Base-by-base conservation (phyloP, 2,329 filamentous ascomycete species). In the Monilinia aucupariae region DNA sequence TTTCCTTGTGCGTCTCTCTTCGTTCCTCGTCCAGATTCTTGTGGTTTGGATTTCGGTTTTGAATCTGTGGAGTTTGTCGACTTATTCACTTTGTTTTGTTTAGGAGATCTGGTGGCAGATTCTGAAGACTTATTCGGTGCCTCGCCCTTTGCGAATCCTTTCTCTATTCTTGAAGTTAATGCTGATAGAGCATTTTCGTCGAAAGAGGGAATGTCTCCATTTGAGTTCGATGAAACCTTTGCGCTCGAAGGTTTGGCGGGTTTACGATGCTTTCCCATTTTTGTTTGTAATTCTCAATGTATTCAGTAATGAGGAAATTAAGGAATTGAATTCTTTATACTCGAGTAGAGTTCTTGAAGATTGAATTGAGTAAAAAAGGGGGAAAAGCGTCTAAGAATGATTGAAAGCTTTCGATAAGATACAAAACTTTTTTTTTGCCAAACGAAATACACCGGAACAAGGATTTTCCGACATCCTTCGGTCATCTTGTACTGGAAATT, bases 131-230 rank as follows among this genome's bases (percentile, higher is more conserved):
- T 66, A 67, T 72, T 50, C 63, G 68, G 66, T 63, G 74, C 67
- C 64, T 76, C 76, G 50, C 74, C 68, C 52, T 75, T 71, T 45
- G 75, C 72, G 66, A 87, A 76, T 61, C 78, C 78, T 68, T 81
- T 77, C 68, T 85, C 82, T 66, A 87, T 83, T 71, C 80, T 81
- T 41, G 80, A 78, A 6, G 83, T 86, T 69, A 86, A 73, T 64
- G 81, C 77, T 9, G 78, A 77, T 63, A 87, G 74, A 7, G 81
- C 76, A 45, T 77, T 75, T 64, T 82, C 78, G 66, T 84, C 78
- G 64, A 86, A 81, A 37, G 70, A 69, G 34, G 76, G 74, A 66
- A 77, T 71, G 39, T 48, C 62, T n/a, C 63, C 59, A 39, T 65
- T 60, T n/a, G 52, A 39, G 13, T 63, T 65, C 3, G 65, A 53